Evolutionary conservation across 176 grass and related monocot genomes (phyloP).

Genomic region (Saccharum spontaneum): DNA sequence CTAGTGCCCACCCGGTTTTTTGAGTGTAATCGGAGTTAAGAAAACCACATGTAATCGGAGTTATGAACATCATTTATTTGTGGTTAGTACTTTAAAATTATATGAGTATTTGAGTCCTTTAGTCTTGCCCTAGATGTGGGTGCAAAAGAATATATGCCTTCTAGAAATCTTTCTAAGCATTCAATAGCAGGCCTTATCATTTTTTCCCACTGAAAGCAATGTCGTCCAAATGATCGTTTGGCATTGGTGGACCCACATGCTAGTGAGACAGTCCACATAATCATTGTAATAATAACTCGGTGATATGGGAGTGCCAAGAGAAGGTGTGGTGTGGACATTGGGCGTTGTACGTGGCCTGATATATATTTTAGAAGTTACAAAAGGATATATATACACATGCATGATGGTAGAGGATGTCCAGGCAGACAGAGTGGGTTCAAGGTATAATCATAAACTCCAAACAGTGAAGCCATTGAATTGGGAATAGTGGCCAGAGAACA

Average conservation of each 20-base stretch:
- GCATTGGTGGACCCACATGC: not conserved
- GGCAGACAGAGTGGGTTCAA: constrained; percentile 73
- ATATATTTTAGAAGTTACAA: not conserved
- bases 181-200: not conserved
- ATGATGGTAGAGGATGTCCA: not conserved
- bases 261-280: not conserved
- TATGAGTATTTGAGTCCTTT: not conserved
- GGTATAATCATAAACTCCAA: constrained; percentile 75
- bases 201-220: not conserved
- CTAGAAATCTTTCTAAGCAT: not conserved
- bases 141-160: not conserved
- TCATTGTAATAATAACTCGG: not conserved
- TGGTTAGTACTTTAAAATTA: no score
- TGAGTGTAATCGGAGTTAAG: no score
- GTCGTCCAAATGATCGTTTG: not conserved
- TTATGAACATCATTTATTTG: no score
- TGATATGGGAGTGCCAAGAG: not conserved
- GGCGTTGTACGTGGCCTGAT: not conserved
- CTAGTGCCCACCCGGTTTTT: no score
- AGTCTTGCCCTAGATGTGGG: no score
- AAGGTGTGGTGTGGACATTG: not conserved
- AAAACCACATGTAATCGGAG: no score
- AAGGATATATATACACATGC: not conserved
- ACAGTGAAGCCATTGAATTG: constrained; percentile 78
- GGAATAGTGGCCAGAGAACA: constrained; percentile 83